These are phyloP conservation scores for Irpex lacteus DNA, from an alignment of 1,284 basidiomycete species.

Conservation along the genomic window DNA sequence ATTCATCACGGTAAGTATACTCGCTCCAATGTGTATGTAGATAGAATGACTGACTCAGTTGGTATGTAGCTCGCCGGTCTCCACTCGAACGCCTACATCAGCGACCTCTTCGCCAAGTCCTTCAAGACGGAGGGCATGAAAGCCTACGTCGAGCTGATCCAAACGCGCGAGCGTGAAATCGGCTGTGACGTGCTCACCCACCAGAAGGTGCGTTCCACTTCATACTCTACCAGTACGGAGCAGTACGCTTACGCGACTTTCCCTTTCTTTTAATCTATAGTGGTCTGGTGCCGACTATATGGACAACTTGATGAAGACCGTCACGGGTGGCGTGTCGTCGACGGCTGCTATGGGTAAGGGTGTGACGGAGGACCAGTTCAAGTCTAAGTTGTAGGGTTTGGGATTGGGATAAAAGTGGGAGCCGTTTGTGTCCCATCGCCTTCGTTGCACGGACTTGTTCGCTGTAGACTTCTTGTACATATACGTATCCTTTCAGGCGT, in stretches of 20 bases:
- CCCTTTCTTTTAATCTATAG: constrained; percentile 34
- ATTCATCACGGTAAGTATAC: constrained; percentile 85
- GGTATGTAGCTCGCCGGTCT: constrained; percentile 80
- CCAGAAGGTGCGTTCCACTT: constrained; percentile 56
- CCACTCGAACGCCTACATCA: constrained; percentile 97
- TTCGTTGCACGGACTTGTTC: neutral
- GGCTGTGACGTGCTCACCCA: constrained; percentile 91
- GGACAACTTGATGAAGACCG: constrained; percentile 90
- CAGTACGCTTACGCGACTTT: neutral
- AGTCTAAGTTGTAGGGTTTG: constrained; percentile 45
- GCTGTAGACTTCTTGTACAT: neutral
- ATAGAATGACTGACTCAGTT: constrained; percentile 1
- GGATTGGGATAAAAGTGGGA: neutral
- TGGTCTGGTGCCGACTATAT: constrained; percentile 96
- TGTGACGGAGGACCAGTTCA: constrained; percentile 92
- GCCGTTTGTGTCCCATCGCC: neutral
- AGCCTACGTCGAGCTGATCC: constrained; percentile 85
- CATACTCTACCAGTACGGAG: neutral
- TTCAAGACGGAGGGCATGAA: constrained; percentile 93
- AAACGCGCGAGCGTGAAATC: constrained; percentile 84
- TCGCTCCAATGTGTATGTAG: neutral
- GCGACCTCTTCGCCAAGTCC: constrained; percentile 85
- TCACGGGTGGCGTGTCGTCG: constrained; percentile 93
- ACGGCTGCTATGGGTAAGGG: constrained; percentile 95
- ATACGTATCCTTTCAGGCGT: neutral